These are phyloP conservation scores for Kluyveromyces sp. DNA, from an alignment of 1,139 yeast species.

Conservation along the genomic window DNA sequence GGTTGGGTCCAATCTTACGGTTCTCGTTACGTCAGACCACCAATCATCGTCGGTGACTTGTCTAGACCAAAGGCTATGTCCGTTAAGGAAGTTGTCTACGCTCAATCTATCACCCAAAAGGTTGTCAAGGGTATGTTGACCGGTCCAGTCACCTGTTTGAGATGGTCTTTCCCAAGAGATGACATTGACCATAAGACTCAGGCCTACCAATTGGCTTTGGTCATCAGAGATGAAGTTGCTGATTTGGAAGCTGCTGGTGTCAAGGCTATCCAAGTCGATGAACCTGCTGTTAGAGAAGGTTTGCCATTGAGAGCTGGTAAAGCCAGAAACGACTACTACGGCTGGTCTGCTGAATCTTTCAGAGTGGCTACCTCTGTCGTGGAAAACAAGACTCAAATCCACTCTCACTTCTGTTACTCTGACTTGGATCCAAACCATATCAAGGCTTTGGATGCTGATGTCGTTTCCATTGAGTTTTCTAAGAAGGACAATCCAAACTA, in stretches of 20 bases:
- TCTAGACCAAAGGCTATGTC: conserved; percentile 98
- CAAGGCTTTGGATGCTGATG: conserved; percentile 99
- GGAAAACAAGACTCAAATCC: conserved; percentile 89
- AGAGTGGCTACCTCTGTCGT: conserved; percentile 99
- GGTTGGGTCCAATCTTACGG: conserved; percentile 99
- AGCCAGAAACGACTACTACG: conserved; percentile 92
- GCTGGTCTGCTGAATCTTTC: conserved; percentile 99
- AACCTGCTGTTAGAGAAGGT: conserved; percentile 99
- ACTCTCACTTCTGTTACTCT: conserved; percentile 99
- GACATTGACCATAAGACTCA: conserved; percentile 91
- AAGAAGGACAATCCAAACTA: conserved; percentile 99
- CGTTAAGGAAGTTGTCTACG: conserved; percentile 97
- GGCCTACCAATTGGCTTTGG: conserved; percentile 95
- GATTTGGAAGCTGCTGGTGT: conserved; percentile 98
- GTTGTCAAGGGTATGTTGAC: conserved; percentile 99
- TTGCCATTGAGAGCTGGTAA: conserved; percentile 97
- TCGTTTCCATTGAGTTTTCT: conserved; percentile 97
- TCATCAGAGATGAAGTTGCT: conserved; percentile 96
- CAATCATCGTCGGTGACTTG: conserved; percentile 97
- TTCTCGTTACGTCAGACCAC: conserved; percentile 99
- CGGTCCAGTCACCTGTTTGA: conserved; percentile 98
- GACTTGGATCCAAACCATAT: conserved; percentile 99
- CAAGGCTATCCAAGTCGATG: conserved; percentile 97
- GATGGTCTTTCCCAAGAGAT: conserved; percentile 99
- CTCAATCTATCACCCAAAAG: conserved; percentile 90